Evolutionary conservation across 441 rosid species (phyloP), one percentile per base, ranked within the genome.

Genomic region (Populus tomentosa): DNA sequence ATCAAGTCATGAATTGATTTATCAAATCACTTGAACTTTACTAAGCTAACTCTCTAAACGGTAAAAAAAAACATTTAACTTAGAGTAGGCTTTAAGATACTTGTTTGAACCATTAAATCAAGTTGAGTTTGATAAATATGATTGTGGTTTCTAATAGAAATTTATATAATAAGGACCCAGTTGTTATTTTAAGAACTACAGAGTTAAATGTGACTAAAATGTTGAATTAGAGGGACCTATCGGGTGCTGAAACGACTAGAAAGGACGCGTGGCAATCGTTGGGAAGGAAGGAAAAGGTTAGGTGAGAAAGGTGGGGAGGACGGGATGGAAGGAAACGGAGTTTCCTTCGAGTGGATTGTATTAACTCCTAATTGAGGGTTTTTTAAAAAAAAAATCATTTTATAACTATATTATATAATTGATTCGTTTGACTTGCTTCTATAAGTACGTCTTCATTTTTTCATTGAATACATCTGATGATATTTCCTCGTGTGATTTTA

Each of bases 1-100:
- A 4, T 14, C 0, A 14, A 46, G 0, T 46, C 1, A 46, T 4
- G 1, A 46, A 0, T 1, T 46, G 7, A 14, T 7, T 46, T 46
- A 5, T 14, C 0, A 46, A 0, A 0, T 46, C 1, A 46, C 18
- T 46, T 46, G 0, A 46, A 13, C 4, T 46, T 46, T 46, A 46
- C 1, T 46, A 46, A 0, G 5, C 0, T 13, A 42, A 42, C 53
- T 42, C 13, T 42, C 2, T 46, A 0, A 46, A 36, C 0, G 26
- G 1, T 26, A 26, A 26, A 36, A 36, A 36, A 7, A 36, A 36
- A 36, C 8, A 36, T 10, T 36, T 36, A 36, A 36, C 40, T 36
- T 36, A 10, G 40, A 36, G 40, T 8, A 1, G 40, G 18, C 0
- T 46, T 46, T 46, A 46, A 13, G 0, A 13, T 46, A 46, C 6